phyloP scores from a whole-genome alignment of 164 flowering plant species.

The Aristolochia californica region DNA sequence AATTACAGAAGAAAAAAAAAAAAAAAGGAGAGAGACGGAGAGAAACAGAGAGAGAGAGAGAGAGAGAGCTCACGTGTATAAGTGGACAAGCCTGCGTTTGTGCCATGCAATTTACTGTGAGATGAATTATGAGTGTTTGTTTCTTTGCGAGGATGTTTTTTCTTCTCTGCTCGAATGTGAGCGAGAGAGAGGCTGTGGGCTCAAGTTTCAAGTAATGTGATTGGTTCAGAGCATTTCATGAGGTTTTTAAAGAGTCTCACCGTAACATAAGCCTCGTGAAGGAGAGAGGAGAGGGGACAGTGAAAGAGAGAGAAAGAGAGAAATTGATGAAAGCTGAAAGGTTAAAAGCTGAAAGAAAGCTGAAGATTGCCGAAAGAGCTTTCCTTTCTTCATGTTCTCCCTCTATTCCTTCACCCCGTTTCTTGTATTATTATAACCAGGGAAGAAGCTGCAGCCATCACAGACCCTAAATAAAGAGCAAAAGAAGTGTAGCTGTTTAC shows the following conservation, averaged over 20 bases:
- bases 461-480: neutral
- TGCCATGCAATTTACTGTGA: constrained; percentile 44
- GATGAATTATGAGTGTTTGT: constrained; percentile 43
- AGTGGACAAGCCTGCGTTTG: constrained; percentile 23
- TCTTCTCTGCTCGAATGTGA: constrained; percentile 10
- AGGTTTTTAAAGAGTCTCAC: constrained; percentile 10
- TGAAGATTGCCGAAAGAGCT: constrained; percentile 28
- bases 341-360: constrained; percentile 19
- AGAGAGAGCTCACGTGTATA: constrained; percentile 26
- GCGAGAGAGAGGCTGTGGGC: too few relatives aligned
- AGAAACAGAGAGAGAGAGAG: neutral
- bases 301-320: constrained; percentile 13
- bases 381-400: constrained; percentile 17
- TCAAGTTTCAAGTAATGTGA: constrained; percentile 35
- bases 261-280: constrained; percentile 11
- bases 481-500: neutral
- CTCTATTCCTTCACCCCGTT: constrained; percentile 10
- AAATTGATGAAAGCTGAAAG: constrained; percentile 15
- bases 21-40: neutral
- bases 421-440: constrained; percentile 2
- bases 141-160: constrained; percentile 34
- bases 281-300: constrained; percentile 9
- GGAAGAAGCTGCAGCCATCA: constrained; percentile 1
- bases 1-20: too few relatives aligned
- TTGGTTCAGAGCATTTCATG: constrained; percentile 16